These are phyloP conservation scores for Gastrolobium bilobum DNA, from an alignment of 306 rosid genomes.

Conservation along the genomic window DNA sequence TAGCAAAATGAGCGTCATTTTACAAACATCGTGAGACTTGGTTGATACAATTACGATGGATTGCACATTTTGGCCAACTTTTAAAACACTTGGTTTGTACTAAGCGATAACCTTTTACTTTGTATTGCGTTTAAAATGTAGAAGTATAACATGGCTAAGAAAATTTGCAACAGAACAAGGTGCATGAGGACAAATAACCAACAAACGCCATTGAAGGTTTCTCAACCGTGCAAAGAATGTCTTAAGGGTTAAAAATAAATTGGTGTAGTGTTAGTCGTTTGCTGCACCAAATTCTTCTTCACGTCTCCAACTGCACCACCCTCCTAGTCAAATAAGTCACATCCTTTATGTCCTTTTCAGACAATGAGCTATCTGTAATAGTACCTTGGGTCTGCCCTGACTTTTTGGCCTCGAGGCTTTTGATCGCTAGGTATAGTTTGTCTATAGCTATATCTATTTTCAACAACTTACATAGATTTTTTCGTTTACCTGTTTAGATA, in stretches of 20 bases:
- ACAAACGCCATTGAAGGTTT: constrained; percentile 62
- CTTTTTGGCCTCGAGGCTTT: constrained; percentile 45
- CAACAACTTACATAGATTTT: constrained; percentile 52
- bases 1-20: background rate
- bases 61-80: constrained; percentile 31
- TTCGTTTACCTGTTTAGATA: constrained; percentile 57
- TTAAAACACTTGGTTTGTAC: constrained; percentile 48
- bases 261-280: constrained; percentile 61
- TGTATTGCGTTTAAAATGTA: constrained; percentile 44
- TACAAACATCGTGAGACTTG: constrained; percentile 22
- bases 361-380: constrained; percentile 40
- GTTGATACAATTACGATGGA: constrained; percentile 15
- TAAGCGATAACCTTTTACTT: constrained; percentile 60
- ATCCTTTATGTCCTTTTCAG: constrained; percentile 59
- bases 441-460: constrained; percentile 46
- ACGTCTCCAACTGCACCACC: constrained; percentile 83
- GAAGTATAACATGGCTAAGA: constrained; percentile 41
- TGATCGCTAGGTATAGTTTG: constrained; percentile 36
- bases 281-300: constrained; percentile 77
- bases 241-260: constrained; percentile 44
- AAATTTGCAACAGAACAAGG: constrained; percentile 56
- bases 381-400: constrained; percentile 43
- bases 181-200: constrained; percentile 62
- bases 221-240: constrained; percentile 67
- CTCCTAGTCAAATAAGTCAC: constrained; percentile 69